Base-by-base conservation (phyloP, 2,329 filamentous ascomycete genomes). In the Colletotrichum somersetense region DNA sequence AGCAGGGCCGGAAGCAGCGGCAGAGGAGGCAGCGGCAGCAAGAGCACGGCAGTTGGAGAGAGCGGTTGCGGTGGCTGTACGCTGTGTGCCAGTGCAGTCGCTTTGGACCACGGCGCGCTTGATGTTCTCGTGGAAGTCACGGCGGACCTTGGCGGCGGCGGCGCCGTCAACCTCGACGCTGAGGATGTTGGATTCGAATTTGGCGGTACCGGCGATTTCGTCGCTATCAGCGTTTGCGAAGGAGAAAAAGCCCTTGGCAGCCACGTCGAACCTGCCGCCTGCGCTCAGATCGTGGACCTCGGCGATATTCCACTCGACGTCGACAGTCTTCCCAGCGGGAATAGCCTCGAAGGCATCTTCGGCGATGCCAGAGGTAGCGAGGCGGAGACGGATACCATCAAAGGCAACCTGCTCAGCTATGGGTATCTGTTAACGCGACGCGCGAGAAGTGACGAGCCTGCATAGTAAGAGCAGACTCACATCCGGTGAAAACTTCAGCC, bases 161-260 rank as follows among this genome's bases (percentile, higher is more conserved):
- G 80, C 81, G 23, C 87, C 89, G 74, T 92, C 86, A 53, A 93
- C 83, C 7, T 84, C 80, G 72, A 91, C 83, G 63, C 83, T 84
- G 59, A 92, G 80, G 20, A 84, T 83, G 81, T 92, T 92, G 77
- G 88, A 90, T 64, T 84, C 81, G 81, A 87, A 92, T 14, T 85
- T 79, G 2, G 92, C 78, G 56, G 85, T 85, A 61, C 88, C 89
- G 12, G 85, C 79, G 46, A 93, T 84, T 52, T 85, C 81, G 58
- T 84, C 89, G 26, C 83, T 85, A 76, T 85, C 83, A 55, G 82
- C 81, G 30, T 84, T 82, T 40, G 90, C 88, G 67, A 86, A 87
- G 11, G 88, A 86, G 55, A 92, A 83, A 14, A 85, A 83, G 7
- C 91, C 91, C 5, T 81, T 81, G 6, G 89, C 85, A 66, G 85